Base-by-base conservation (phyloP, 257 asterid genomes). In the Gynochthodes officinalis region DNA sequence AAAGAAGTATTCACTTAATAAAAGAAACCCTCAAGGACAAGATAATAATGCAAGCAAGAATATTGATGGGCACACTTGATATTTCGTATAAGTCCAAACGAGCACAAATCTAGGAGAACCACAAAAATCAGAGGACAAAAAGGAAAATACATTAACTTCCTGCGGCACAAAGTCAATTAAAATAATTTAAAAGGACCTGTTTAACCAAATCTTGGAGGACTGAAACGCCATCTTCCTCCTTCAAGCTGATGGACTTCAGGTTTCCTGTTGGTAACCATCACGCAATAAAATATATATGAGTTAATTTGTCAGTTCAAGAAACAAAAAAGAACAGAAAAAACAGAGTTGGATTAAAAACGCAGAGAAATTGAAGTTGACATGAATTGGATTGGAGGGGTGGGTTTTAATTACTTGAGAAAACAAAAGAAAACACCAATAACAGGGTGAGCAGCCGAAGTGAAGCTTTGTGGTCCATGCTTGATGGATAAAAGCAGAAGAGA, bases 351-450 rank as follows among this genome's bases (percentile, higher is more conserved):
- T 2, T 5, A 42, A 1, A 13, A 27, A 63, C 12, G 8, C 49
- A 9, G 18, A 28, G 32, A 46, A 33, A 59, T 12, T 46, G 4
- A 30, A 15, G 59, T n/a, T 28, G 9, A 30, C 4, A n/a, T 15
- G 6, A 32, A 12, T 58, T 58, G 32, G 37, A 21, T 28, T 58
- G 25, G 33, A 44, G 23, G 2, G 7, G n/a, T n/a, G 25, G 52
- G 7, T 64, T 32, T 14, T 18, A 28, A 23, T 65, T 74, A 74
- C 77, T 74, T 42, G 77, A 74, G 13, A 54, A 60, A 28, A 54
- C 77, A 0, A 57, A 7, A 43, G 77, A 54, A 27, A 65, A 28
- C 9, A 63, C 58, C 33, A 74, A 48, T 3, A 74, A 12, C 49
- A 65, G 53, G 5, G 65, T 42, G 7, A 74, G 43, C 59, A 74